A percentile compares a stretch with the other conserved stretches of the same genome.
Conservation (phyloP, 306 rosid species). For the Hippophae rhamnoides region DNA sequence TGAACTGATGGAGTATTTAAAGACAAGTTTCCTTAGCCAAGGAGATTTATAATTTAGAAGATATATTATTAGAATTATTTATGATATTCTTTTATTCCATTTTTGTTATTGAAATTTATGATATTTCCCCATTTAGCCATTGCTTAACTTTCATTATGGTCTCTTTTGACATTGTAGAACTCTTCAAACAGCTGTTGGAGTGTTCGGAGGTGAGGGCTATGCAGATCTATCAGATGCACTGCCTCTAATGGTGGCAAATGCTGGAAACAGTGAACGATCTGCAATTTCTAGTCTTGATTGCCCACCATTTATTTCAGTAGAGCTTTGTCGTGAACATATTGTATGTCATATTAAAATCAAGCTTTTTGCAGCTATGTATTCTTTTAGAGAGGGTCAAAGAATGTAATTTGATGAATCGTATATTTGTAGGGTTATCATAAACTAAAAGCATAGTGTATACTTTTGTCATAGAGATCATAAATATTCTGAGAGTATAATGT, state of each 20-base stretch:
- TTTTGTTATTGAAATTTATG: no score
- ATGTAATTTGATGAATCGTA: neutral
- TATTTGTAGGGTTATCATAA: neutral
- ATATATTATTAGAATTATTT: no score
- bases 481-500: no score
- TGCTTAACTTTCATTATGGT: conserved; percentile 6
- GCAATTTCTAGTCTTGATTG: conserved; percentile 38
- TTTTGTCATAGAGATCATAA: no score
- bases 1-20: no score
- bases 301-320: conserved; percentile 36
- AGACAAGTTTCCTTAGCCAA: no score
- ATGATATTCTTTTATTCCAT: no score
- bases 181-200: conserved; percentile 44
- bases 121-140: conserved; percentile 2
- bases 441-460: no score
- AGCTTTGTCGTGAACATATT: conserved; percentile 40
- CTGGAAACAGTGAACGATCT: conserved; percentile 23
- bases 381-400: neutral
- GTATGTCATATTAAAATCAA: conserved; percentile 14
- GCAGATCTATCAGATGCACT: conserved; percentile 25
- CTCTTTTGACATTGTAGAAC: conserved; percentile 26
- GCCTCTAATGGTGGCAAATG: conserved; percentile 41
- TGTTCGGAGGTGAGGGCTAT: conserved; percentile 39
- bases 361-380: neutral
- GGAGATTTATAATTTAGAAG: no score